Base-by-base conservation (phyloP, 1,139 yeast genomes). In the Citeromyces hawaiiensis region DNA sequence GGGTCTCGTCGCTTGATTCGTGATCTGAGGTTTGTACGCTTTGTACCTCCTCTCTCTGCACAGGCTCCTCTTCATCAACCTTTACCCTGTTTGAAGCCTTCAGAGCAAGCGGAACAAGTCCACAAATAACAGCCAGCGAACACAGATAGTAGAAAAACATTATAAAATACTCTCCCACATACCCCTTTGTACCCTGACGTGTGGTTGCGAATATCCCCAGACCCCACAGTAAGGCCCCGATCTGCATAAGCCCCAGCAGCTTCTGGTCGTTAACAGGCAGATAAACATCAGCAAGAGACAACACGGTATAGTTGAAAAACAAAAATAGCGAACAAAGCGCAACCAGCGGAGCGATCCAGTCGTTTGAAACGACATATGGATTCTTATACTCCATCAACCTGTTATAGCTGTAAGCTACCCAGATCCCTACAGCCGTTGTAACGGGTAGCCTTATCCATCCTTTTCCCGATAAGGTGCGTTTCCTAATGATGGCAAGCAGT, bases 261-360 rank as follows among this genome's bases (percentile, higher is more conserved):
- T 85, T 86, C 50, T 82, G 86, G 53, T 77, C 93, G 48, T 77
- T 82, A 27, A 76, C 72, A 7, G 82, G 77, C 48, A 70, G 68
- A 36, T 70, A 51, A 43, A 64, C 61, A 39, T 68, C 66, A 44
- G 74, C 66, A 13, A 71, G 46, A 25, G 79, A 75, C 48, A 83
- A 60, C 18, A 80, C 44, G 3, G 70, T 36, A 50, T 78, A 81
- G 50, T 79, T 80, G 37, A 67, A 43, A 25, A 83, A 54, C 33
- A 79, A 47, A 47, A 76, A 74, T 7, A 66, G 53, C 1, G 69
- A 53, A 1, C 63, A 45, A 3, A 70, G 48, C 0, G 76, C 61
- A 27, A 76, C 44, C 18, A 77, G 54, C 1, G 78, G 73, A 1
- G 75, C 56, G 15, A 60, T 48, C 43, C 68, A 70, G 39, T 74